A percentile compares a stretch with the other conserved stretches of the same genome.
phyloP scores from a whole-genome alignment of 2,329 filamentous ascomycete species.

The Hymenoscyphus salicellus region DNA sequence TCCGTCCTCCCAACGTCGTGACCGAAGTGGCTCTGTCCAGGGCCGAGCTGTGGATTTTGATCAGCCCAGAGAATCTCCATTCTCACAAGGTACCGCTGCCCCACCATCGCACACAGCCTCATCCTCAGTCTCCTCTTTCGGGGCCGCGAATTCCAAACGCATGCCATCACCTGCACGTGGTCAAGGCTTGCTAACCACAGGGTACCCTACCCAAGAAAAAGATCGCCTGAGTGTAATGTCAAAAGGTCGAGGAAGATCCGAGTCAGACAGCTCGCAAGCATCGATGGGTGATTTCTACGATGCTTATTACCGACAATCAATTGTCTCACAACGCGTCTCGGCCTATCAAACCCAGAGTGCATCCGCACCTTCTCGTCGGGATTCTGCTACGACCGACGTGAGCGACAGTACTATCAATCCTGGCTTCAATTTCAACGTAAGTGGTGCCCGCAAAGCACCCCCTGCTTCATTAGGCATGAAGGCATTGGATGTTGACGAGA shows the following conservation, averaged over 20 bases:
- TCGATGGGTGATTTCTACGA: slow-evolving; percentile 28
- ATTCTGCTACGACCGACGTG: neutral
- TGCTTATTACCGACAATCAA: slow-evolving; percentile 26
- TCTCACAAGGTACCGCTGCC: slow-evolving; percentile 33
- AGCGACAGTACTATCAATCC: neutral
- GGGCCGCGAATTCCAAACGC: neutral
- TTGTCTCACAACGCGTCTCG: slow-evolving; percentile 1
- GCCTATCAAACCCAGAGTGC: slow-evolving; percentile 4
- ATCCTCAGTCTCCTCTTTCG: slow-evolving; percentile 13
- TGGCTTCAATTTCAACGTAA: slow-evolving; percentile 3
- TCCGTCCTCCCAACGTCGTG: slow-evolving; percentile 15
- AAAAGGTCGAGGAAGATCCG: slow-evolving; percentile 8
- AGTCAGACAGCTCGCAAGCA: slow-evolving; percentile 17
- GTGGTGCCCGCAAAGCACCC: slow-evolving; percentile 3
- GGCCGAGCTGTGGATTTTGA: slow-evolving; percentile 23
- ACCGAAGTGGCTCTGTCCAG: slow-evolving; percentile 23
- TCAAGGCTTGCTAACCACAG: neutral
- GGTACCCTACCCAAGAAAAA: neutral
- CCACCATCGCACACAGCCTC: slow-evolving; percentile 10
- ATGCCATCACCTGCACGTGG: neutral
- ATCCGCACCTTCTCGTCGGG: neutral
- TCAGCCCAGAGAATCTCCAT: slow-evolving; percentile 21
- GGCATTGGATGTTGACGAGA: slow-evolving; percentile 2
- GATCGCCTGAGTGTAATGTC: neutral
- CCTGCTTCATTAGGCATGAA: neutral